Evolutionary conservation across 169 alveolate species (phyloP).

Genomic region (Miamiensis avidus): DNA sequence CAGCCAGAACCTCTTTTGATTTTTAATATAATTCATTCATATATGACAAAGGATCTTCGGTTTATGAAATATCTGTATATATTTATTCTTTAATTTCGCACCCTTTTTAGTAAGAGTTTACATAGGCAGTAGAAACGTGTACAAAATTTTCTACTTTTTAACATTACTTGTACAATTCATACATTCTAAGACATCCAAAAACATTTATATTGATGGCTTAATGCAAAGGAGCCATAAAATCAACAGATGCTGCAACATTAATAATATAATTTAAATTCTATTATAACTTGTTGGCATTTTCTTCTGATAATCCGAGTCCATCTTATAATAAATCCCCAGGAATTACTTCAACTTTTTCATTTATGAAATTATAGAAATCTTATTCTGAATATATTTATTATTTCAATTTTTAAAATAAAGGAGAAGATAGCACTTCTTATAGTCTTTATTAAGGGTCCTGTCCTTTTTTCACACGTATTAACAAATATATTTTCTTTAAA

Average conservation of each 20-base stretch:
- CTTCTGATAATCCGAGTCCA: not conserved
- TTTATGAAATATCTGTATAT: not conserved
- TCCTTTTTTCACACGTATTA: not conserved
- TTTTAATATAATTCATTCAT: not conserved
- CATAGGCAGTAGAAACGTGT: slow-evolving; percentile 5
- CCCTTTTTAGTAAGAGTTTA: not conserved
- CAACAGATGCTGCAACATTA: not conserved
- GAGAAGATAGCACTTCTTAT: not conserved
- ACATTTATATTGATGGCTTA: not conserved
- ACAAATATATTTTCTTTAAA: not conserved
- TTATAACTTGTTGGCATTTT: not conserved
- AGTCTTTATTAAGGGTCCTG: not conserved
- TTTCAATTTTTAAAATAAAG: not conserved
- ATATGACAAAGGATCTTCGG: not conserved
- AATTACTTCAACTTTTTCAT: not conserved
- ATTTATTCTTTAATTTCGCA: not conserved
- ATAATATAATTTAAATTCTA: not conserved
- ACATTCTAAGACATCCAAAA: not conserved
- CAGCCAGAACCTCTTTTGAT: not conserved
- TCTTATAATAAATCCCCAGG: not conserved
- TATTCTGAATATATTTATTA: not conserved
- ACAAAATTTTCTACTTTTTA: not conserved
- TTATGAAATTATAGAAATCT: not conserved
- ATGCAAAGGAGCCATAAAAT: not conserved
- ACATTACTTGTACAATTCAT: not conserved